Conservation (phyloP, 495 filamentous ascomycete genomes). For the Daldinia vernicosa region DNA sequence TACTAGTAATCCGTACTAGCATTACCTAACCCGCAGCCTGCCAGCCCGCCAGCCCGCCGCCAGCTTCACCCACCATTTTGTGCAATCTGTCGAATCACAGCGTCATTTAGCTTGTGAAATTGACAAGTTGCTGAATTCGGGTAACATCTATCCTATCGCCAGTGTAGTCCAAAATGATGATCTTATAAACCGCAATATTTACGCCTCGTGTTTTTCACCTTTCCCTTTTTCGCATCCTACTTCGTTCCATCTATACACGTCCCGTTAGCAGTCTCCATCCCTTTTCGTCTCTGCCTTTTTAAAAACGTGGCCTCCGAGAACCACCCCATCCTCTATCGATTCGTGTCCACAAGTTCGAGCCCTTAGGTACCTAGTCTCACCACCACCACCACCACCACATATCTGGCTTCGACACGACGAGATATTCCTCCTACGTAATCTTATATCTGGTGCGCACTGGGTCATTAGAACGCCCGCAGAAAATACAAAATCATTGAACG, state of each 20-base stretch:
- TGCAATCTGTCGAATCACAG: constrained; percentile 37
- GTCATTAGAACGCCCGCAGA: constrained; percentile 9
- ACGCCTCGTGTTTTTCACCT: constrained; percentile 3
- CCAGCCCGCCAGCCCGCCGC: neutral
- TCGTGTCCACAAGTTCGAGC: constrained; percentile 36
- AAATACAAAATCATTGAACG: neutral
- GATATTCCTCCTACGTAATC: constrained; percentile 1
- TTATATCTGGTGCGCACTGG: neutral
- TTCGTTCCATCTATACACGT: constrained; percentile 4
- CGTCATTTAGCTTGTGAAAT: constrained; percentile 43
- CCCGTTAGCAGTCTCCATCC: constrained; percentile 10
- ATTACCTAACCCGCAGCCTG: neutral
- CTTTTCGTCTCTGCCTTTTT: constrained; percentile 17
- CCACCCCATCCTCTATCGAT: constrained; percentile 21
- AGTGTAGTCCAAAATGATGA: constrained; percentile 24
- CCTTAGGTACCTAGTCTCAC: neutral
- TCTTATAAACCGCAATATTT: constrained; percentile 23
- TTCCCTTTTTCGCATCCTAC: constrained; percentile 3
- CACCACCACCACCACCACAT: constrained; percentile 14
- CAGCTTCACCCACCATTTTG: constrained; percentile 32
- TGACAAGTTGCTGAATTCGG: constrained; percentile 42
- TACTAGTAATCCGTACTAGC: neutral
- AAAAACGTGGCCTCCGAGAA: constrained; percentile 39
- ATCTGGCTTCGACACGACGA: constrained; percentile 10
- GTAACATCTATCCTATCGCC: constrained; percentile 26